Percentiles rank a stretch among this genome's conserved stretches.
phyloP scores from a whole-genome alignment of 495 filamentous ascomycete species.

The Aspergillus funiculosus region DNA sequence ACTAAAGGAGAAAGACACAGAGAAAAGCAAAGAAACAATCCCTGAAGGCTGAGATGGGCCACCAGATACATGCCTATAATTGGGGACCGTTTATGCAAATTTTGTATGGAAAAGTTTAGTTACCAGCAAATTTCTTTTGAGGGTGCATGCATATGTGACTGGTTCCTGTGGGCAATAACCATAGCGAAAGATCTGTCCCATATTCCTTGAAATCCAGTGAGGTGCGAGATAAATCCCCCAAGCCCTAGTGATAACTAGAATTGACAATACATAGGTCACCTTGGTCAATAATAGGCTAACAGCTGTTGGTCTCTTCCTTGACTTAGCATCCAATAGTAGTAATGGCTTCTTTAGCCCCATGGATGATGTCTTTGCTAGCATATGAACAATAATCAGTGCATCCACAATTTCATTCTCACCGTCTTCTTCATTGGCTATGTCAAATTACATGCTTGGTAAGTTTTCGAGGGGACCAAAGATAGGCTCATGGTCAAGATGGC shows the following conservation, averaged over 20 bases:
- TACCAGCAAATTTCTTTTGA: constrained; percentile 3
- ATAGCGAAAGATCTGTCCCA: constrained; percentile 11
- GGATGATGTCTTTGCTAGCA: not conserved
- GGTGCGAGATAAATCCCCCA: not conserved
- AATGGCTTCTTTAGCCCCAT: constrained; percentile 6
- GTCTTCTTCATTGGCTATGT: not conserved
- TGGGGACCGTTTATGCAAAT: constrained; percentile 20
- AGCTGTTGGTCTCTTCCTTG: not conserved
- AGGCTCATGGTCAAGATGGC: not conserved
- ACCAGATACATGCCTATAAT: constrained; percentile 6
- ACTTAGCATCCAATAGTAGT: not conserved
- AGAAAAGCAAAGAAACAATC: constrained; percentile 4
- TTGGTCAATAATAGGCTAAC: not conserved
- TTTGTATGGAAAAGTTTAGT: constrained; percentile 10
- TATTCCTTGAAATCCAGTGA: not conserved
- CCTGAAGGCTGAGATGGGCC: not conserved
- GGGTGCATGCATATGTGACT: constrained; percentile 18
- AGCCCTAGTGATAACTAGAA: not conserved
- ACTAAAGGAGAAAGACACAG: constrained; percentile 7
- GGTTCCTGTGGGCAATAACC: constrained; percentile 7
- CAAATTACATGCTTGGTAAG: not conserved
- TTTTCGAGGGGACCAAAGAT: not conserved
- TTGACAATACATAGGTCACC: constrained; percentile 14
- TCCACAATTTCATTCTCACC: not conserved
- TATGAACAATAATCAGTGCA: not conserved